Conservation (phyloP, 1,284 basidiomycete species). For the Tylopilus sp. region DNA sequence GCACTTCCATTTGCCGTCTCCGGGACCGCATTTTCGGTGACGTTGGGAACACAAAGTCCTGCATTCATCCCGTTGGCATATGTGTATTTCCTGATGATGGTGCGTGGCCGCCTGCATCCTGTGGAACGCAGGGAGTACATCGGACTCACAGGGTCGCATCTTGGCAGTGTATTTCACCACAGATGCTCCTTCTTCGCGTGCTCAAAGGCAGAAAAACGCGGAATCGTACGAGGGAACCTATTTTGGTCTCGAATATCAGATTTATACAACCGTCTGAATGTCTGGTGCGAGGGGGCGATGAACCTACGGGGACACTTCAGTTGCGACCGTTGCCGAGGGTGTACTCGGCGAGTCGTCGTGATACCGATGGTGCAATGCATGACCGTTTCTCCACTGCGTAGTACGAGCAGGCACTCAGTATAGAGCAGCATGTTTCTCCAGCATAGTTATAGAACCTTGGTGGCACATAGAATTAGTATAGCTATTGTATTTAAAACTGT, state of each 20-base stretch:
- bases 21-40: neutral
- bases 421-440: too few species aligned
- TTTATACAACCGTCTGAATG: neutral
- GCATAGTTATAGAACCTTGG: too few species aligned
- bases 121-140: neutral
- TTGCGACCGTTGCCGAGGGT: neutral
- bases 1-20: neutral
- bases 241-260: neutral
- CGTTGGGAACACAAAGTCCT: neutral
- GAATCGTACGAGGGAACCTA: neutral
- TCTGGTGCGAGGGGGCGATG: neutral
- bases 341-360: neutral
- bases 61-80: neutral
- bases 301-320: neutral
- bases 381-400: too few species aligned
- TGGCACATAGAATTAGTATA: too few species aligned
- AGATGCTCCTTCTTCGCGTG: neutral
- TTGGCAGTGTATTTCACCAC: neutral
- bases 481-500: too few species aligned
- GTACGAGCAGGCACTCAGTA: too few species aligned
- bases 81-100: neutral
- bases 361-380: too few species aligned
- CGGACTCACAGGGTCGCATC: neutral
- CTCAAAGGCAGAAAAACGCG: neutral
- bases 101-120: neutral